A percentile compares a stretch with the other conserved stretches of the same genome.
Conservation (phyloP, 2,329 filamentous ascomycete genomes). For the Colletotrichum karsti region DNA sequence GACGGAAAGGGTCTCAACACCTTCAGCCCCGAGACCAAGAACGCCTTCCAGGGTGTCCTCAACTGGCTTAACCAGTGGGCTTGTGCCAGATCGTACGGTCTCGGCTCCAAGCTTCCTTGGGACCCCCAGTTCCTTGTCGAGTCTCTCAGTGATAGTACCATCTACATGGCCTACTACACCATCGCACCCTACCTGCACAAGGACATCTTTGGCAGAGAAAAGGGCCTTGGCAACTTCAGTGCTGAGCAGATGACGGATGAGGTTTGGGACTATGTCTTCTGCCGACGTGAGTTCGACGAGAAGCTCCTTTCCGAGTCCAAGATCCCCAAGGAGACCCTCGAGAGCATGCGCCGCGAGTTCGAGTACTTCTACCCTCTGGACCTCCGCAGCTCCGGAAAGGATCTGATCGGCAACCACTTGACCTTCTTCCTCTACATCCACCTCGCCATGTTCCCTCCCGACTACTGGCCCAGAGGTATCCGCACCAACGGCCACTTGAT, state of each 20-base stretch:
- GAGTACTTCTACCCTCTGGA: slow-evolving; percentile 98
- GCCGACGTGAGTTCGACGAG: slow-evolving; percentile 74
- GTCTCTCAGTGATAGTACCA: slow-evolving; percentile 87
- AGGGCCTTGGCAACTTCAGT: slow-evolving; percentile 73
- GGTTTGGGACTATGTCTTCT: slow-evolving; percentile 96
- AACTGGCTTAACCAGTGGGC: slow-evolving; percentile 97
- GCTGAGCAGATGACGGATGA: slow-evolving; percentile 93
- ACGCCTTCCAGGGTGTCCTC: slow-evolving; percentile 85
- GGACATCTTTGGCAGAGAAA: slow-evolving; percentile 83
- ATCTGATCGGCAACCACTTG: slow-evolving; percentile 91
- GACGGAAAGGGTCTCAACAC: slow-evolving; percentile 78
- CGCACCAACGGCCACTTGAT: slow-evolving; percentile 93
- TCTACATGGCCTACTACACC: slow-evolving; percentile 89
- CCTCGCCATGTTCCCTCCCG: slow-evolving; percentile 83
- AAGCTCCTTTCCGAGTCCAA: slow-evolving; percentile 71
- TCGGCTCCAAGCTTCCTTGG: slow-evolving; percentile 96
- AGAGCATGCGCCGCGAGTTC: slow-evolving; percentile 88
- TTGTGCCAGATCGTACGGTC: slow-evolving; percentile 88
- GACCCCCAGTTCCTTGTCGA: slow-evolving; percentile 91
- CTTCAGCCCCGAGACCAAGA: slow-evolving; percentile 79
- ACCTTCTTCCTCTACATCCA: slow-evolving; percentile 92
- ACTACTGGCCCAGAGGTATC: slow-evolving; percentile 89
- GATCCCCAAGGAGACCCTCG: slow-evolving; percentile 77
- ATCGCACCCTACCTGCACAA: slow-evolving; percentile 75
- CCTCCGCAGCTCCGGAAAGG: slow-evolving; percentile 88